Percentiles rank a stretch among this genome's conserved stretches.
phyloP scores from a whole-genome alignment of 148 eudicot species.

The Hydrangea macrophylla region DNA sequence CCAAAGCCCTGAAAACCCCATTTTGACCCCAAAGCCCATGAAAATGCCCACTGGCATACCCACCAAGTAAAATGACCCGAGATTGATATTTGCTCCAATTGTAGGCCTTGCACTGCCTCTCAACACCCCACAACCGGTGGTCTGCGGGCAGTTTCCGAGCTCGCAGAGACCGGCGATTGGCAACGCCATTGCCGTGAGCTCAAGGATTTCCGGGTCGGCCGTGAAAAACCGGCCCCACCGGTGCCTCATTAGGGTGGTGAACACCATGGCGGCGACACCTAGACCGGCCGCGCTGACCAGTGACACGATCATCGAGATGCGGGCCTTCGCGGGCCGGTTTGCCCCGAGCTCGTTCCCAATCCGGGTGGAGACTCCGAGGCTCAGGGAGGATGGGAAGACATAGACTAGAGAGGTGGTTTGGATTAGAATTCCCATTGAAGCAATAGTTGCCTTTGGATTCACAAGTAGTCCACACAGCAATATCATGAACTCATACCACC shows the following conservation, averaged over 20 bases:
- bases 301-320: conserved; percentile 53
- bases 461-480: conserved; percentile 53
- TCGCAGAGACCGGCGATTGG: conserved; percentile 74
- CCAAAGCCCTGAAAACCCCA: conserved; percentile 71
- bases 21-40: conserved; percentile 45
- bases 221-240: conserved; percentile 66
- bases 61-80: conserved; percentile 71
- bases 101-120: conserved; percentile 76
- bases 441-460: conserved; percentile 65
- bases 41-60: conserved; percentile 72
- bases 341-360: conserved; percentile 77
- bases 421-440: conserved; percentile 75
- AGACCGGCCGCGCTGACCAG: conserved; percentile 35
- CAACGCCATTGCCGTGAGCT: conserved; percentile 53
- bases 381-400: conserved; percentile 64
- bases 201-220: conserved; percentile 36
- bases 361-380: conserved; percentile 66
- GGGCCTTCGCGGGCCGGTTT: conserved; percentile 50
- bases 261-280: conserved; percentile 48
- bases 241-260: conserved; percentile 56
- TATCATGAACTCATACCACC: conserved; percentile 90
- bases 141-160: conserved; percentile 83
- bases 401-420: conserved; percentile 70
- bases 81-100: conserved; percentile 64
- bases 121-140: conserved; percentile 73